Percentiles rank a stretch among this genome's conserved stretches.
Evolutionary conservation across 169 alveolate species (phyloP).

Genomic region (Theileria orientalis): DNA sequence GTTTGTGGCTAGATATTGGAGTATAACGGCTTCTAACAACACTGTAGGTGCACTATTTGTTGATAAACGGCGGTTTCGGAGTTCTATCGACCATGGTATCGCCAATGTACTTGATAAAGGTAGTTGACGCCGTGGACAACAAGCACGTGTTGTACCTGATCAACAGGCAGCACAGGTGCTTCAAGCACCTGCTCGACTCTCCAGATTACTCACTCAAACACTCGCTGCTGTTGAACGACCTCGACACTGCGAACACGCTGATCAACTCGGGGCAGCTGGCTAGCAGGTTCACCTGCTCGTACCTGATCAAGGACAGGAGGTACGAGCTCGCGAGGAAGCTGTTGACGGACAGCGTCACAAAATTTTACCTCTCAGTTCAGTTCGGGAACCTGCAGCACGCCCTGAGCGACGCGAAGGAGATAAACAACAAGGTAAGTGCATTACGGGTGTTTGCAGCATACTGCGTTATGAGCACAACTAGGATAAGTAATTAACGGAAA

Average conservation of each 20-base stretch:
- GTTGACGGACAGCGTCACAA: constrained; percentile 58
- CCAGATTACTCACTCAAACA: constrained; percentile 35
- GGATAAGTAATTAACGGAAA: not conserved
- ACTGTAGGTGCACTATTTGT: constrained; percentile 14
- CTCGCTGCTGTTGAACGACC: constrained; percentile 37
- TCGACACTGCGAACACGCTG: constrained; percentile 27
- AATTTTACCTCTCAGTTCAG: constrained; percentile 67
- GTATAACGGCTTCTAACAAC: not conserved
- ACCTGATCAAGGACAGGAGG: constrained; percentile 66
- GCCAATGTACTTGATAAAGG: constrained; percentile 41
- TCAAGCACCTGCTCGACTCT: constrained; percentile 23
- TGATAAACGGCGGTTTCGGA: constrained; percentile 52
- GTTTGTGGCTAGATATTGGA: no score
- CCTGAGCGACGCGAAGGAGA: constrained; percentile 65
- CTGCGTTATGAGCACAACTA: not conserved
- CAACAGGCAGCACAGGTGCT: constrained; percentile 59
- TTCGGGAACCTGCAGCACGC: constrained; percentile 68
- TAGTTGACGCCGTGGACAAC: constrained; percentile 8
- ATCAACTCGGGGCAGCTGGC: constrained; percentile 50
- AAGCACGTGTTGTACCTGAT: constrained; percentile 25
- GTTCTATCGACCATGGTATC: constrained; percentile 15
- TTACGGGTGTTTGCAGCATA: not conserved
- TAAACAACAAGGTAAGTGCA: constrained; percentile 50
- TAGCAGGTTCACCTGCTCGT: constrained; percentile 66
- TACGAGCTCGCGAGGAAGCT: constrained; percentile 69